Percentiles rank a stretch among this genome's conserved stretches.
These are phyloP conservation scores for Debaryomyces coudertii DNA, from an alignment of 1,139 yeast genomes.

Conservation along the genomic window DNA sequence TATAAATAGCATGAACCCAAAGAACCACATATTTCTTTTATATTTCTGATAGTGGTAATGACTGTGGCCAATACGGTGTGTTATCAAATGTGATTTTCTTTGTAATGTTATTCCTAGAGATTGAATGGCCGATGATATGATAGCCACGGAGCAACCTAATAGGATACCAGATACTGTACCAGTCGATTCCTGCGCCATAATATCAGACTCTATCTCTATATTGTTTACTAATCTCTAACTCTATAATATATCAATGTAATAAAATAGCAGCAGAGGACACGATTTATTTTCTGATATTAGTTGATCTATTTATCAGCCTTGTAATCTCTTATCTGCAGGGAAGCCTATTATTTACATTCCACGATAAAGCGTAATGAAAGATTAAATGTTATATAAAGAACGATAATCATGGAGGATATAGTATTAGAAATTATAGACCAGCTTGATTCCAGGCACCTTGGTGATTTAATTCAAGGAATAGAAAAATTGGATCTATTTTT, in stretches of 20 bases:
- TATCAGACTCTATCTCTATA: background rate
- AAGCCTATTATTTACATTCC: constrained; percentile 9
- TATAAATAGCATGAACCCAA: constrained; percentile 73
- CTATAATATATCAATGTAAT: background rate
- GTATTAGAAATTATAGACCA: constrained; percentile 21
- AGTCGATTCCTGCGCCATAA: constrained; percentile 6
- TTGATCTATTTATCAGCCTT: constrained; percentile 1
- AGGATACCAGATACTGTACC: constrained; percentile 25
- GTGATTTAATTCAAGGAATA: constrained; percentile 18
- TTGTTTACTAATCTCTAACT: background rate
- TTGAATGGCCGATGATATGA: constrained; percentile 78
- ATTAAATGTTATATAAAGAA: background rate
- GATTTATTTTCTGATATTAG: background rate
- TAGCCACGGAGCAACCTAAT: constrained; percentile 74
- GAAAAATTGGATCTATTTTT: constrained; percentile 23
- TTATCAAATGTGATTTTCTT: constrained; percentile 69
- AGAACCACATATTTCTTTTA: constrained; percentile 70
- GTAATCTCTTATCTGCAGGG: constrained; percentile 3
- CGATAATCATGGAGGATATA: constrained; percentile 19
- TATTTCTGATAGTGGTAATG: constrained; percentile 39
- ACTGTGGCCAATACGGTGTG: constrained; percentile 13
- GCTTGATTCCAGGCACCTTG: constrained; percentile 18
- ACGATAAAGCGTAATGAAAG: constrained; percentile 2
- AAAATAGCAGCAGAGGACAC: background rate
- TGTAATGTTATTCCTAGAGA: constrained; percentile 84